A percentile compares a stretch with the other conserved stretches of the same genome.
Evolutionary conservation across 768 basidiomycete genomes (phyloP).

Genomic region (Amanita pallidorosea): DNA sequence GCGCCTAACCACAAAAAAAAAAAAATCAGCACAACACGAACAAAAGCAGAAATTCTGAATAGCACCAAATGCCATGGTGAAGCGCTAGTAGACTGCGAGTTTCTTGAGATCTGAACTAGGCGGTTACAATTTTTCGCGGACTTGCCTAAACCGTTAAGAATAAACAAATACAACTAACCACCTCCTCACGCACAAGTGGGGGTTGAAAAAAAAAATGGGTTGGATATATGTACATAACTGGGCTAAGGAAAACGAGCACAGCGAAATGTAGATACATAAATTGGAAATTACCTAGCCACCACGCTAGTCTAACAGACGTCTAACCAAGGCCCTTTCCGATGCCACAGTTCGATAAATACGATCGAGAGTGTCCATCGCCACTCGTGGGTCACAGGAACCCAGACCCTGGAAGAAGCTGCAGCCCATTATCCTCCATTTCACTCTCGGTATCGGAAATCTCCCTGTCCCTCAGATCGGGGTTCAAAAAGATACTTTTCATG

Average conservation of each 20-base stretch:
- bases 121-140: neutral
- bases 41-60: too few species aligned
- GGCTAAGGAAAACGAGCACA: neutral
- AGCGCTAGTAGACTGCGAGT: neutral
- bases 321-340: neutral
- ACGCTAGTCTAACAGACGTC: neutral
- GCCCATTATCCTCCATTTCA: conserved; percentile 16
- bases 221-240: neutral
- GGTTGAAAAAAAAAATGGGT: too few species aligned
- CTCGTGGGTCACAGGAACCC: conserved; percentile 17
- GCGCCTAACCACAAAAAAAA: conserved; percentile 20
- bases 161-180: neutral
- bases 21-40: neutral
- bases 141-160: neutral
- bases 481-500: conserved; percentile 28
- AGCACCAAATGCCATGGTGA: conserved; percentile 1
- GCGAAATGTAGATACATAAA: neutral
- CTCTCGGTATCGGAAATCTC: conserved; percentile 10
- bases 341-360: neutral
- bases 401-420: conserved; percentile 29
- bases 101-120: neutral
- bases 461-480: conserved; percentile 6
- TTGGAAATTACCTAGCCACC: neutral
- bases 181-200: neutral
- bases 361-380: neutral